Evolutionary conservation across 108 stramenopile genomes (phyloP).

Genomic region (Stephanodiscus triporus): DNA sequence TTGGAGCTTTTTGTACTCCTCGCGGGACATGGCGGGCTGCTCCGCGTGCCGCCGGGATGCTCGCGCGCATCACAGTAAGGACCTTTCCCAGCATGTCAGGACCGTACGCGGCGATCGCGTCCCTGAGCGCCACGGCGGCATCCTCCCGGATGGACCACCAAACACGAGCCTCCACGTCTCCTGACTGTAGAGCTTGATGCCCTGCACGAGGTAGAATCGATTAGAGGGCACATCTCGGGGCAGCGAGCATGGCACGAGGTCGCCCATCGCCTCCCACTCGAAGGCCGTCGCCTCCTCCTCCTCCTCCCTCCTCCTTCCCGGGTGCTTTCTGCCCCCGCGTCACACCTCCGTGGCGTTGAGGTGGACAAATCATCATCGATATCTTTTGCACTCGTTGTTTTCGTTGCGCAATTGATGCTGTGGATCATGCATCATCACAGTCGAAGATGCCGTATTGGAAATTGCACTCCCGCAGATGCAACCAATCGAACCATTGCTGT

Average conservation of each 20-base stretch:
- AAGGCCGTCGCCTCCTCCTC: slow-evolving; percentile 39
- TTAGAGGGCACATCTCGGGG: slow-evolving; percentile 97
- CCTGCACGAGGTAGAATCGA: slow-evolving; percentile 96
- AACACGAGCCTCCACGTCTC: slow-evolving; percentile 93
- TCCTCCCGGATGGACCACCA: slow-evolving; percentile 94
- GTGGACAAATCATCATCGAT: too few species aligned
- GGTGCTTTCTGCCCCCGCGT: too few species aligned
- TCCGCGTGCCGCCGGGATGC: slow-evolving; percentile 71
- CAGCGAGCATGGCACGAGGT: slow-evolving; percentile 64
- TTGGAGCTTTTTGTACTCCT: slow-evolving; percentile 78
- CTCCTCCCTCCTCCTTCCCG: slow-evolving; percentile 40
- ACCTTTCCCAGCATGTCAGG: slow-evolving; percentile 68
- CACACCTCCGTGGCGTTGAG: too few species aligned
- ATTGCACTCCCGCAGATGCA: background rate
- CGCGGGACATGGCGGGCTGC: slow-evolving; percentile 84
- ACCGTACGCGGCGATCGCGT: slow-evolving; percentile 83
- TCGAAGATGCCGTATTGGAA: too few species aligned
- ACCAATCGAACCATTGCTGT: background rate
- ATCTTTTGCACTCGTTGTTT: too few species aligned
- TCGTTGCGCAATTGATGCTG: too few species aligned
- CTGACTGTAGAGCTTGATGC: slow-evolving; percentile 93
- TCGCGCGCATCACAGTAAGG: slow-evolving; percentile 41
- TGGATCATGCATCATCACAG: too few species aligned
- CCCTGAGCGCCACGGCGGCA: slow-evolving; percentile 94
- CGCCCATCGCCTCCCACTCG: slow-evolving; percentile 42